Base-by-base conservation (phyloP, 805 yeast species). In the Yarrowia osloensis region DNA sequence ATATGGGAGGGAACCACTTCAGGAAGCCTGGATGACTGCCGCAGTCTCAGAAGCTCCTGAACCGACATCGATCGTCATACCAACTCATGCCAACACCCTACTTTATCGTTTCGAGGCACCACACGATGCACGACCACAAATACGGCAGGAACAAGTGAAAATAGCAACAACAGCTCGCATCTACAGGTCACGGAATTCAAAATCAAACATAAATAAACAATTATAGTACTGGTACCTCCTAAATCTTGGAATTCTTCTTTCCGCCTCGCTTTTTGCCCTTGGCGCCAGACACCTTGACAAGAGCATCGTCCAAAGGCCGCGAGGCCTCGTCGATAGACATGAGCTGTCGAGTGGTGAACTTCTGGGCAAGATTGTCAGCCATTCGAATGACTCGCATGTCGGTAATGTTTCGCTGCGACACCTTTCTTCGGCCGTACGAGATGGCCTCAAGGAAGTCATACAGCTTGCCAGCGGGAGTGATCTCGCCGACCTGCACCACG, bases 381-480 rank as follows among this genome's bases (percentile, higher is more conserved):
- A 57, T 40, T 40, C 65, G 65, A 57, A 57, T 57, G n/a, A 57
- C 65, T 12, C 50, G 47, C 65, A 57, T 57, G 31, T 57, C 65
- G 31, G 65, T 57, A 22, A 57, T 57, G 42, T 57, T 57, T 40
- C 65, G 50, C 39, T 57, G 65, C 1, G 65, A 57, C 21, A 57
- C 50, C 69, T 78, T 77, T 69, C 78, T 76, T 35, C 81, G 73
- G 33, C 75, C 77, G 37, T 70, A 69, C 3, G 79, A 74, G 35
- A 79, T 75, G 39, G 70, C 73, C 61, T 76, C 77, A 35, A 75
- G 71, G 28, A 73, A 70, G 24, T 75, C 75, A 67, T 73, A 73
- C 44, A 78, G 69, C 40, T 70, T 70, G 4, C 80, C 80, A 35
- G 71, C 68, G 4, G 75, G 73, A 15, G 69, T 63, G 31, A 73